Evolutionary conservation across 352 stramenopile species (phyloP), one percentile per base, ranked within the genome.

Genomic region (Phytopythium cucurbitacearum): DNA sequence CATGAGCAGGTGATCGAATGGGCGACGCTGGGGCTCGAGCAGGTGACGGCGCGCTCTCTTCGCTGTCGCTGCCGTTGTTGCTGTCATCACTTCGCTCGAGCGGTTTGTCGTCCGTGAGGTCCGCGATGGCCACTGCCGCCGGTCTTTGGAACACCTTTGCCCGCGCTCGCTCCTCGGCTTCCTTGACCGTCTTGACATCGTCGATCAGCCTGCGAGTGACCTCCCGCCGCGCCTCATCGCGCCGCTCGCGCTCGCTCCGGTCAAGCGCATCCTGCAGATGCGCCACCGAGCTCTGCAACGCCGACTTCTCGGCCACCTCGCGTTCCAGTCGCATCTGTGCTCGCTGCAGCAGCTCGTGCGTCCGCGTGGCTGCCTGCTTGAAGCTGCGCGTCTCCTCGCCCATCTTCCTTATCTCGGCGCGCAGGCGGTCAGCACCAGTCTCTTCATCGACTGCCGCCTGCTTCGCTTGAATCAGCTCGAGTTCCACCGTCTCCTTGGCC

Each of bases 321-420:
- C 71, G 68, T 52, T 88, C 77, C 36, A 88, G 59, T 51, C 83
- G 74, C 64, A 59, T 67, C n/a, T 60, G 73, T 33, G 73, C 59
- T 15, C 79, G 69, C 55, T 87, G 71, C 39, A 85, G 80, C 36
- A 82, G 51, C 5, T 85, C 75, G 40, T 91, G 77, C 7, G 75
- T 77, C n/a, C 68, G 68, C 44, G 76, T 78, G 2, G 78, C 67
- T 0, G 73, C 65, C 46, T 87, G 77, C 34, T 72, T 77, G 1
- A 91, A 59, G 16, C 79, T 67, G 3, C 65, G 62, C n/a, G 84
- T 46, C n/a, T 89, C 77, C n/a, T 82, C 72, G 35, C 80, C 67
- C 40, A 84, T 73, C 21, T 61, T 70, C 16, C 67, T 64, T 7
- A 69, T 62, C 1, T 62, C 62, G 1, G 62, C 55, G 28, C 66